Evolutionary conservation across 2,329 filamentous ascomycete species (phyloP), one percentile per base, ranked within the genome.

Genomic region (Botrytis hyacinthi): DNA sequence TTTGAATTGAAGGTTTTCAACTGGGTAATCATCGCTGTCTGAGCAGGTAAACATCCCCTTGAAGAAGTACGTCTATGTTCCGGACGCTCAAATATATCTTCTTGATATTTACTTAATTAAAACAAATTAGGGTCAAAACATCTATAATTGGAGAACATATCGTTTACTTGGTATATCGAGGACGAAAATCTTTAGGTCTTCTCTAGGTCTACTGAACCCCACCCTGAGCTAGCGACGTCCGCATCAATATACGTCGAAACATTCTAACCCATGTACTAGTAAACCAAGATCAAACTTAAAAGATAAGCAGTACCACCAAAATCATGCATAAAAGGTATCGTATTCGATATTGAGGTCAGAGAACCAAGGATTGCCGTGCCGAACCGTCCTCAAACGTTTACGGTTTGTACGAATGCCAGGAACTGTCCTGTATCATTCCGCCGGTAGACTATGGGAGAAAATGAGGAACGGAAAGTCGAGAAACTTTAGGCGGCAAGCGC

Each of bases 1-100:
- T 40, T 20, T 9, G n/a, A 40, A 29, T 26, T 67, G 18, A 48
- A 29, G 10, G 4, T 4, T 22, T 51, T 40, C 4, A 8, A 68
- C 3, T 1, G 1, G 26, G 3, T 1, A 5, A 57, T 9, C 4
- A n/a, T 22, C 14, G 9, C 26, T 9, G 32, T 32, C 8, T 6
- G 37, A 37, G 7, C 22, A 10, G 32, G 10, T 20, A 42, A 7
- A 32, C 29, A 32, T 26, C 6, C 40, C 18, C 40, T 29, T 18
- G 8, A 44, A 44, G 26, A 44, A 32, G n/a, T 22, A 14, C 6
- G 4, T 68, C 18, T 10, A 26, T 22, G 10, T 32, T 32, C 22
- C 0, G 3, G 8, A 40, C 18, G 4, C 26, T n/a, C 16, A 48
- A 16, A 18, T 40, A 10, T 18, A 22, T 42, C 2, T 29, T 20